A percentile compares a stretch with the other conserved stretches of the same genome.
Evolutionary conservation across 169 alveolate genomes (phyloP).

Genomic region (Eimeria necatrix): DNA sequence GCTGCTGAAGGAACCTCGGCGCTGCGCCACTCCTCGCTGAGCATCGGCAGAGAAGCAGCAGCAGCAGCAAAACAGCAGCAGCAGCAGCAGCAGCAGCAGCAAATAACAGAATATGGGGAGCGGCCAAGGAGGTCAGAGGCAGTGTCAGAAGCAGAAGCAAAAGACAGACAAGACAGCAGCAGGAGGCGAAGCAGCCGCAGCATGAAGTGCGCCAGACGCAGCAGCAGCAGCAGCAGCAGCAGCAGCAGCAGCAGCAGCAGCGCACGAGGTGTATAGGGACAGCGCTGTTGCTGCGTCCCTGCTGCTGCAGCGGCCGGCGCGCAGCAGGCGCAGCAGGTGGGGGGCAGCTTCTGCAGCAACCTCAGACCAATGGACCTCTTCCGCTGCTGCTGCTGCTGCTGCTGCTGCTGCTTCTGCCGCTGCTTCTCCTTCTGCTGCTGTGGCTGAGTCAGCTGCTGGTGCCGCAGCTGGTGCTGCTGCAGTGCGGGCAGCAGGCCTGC

Average conservation of each 20-base stretch:
- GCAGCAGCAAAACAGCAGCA: background rate
- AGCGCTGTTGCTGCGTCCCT: conserved; percentile 28
- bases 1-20: background rate
- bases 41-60: background rate
- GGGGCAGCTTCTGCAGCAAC: conserved; percentile 11
- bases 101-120: background rate
- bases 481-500: background rate
- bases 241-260: conserved; percentile 17
- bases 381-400: background rate
- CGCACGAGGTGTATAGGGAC: conserved; percentile 7
- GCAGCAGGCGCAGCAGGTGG: background rate
- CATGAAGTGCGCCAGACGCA: background rate
- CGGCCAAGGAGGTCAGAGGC: background rate
- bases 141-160: background rate
- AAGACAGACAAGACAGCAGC: background rate
- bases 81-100: conserved; percentile 26
- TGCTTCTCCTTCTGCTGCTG: background rate
- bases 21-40: background rate
- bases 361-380: background rate
- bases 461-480: background rate
- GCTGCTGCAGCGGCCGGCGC: conserved; percentile 1
- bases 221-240: background rate
- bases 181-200: background rate
- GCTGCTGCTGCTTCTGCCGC: conserved; percentile 48
- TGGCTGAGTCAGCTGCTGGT: background rate